Conservation (phyloP, 2,329 filamentous ascomycete genomes). For the Pezicula neosporulosa region DNA sequence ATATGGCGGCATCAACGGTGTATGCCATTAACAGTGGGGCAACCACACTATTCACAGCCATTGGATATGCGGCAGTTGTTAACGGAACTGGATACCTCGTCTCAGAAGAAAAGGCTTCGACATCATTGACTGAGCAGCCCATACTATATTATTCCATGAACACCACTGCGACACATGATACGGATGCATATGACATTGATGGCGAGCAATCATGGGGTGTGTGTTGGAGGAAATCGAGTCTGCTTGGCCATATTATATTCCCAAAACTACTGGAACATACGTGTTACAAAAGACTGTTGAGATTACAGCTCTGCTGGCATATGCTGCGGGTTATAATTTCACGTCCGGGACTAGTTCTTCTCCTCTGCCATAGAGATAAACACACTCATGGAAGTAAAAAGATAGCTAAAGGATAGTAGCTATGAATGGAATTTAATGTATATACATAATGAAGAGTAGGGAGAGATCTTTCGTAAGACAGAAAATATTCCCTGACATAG, state of each 20-base stretch:
- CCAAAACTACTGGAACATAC: neutral
- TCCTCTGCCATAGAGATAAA: neutral
- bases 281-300: neutral
- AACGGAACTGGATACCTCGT: neutral
- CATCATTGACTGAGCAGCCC: neutral
- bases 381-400: neutral
- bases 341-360: neutral
- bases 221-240: conserved; percentile 1
- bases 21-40: conserved; percentile 1
- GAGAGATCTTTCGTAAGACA: neutral
- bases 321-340: neutral
- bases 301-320: conserved; percentile 1
- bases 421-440: no score
- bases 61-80: neutral
- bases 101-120: neutral
- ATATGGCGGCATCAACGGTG: neutral
- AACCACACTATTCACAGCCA: neutral
- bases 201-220: conserved; percentile 1
- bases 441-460: neutral
- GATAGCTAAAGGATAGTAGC: no score
- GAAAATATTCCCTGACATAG: neutral
- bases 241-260: conserved; percentile 2
- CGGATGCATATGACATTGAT: neutral
- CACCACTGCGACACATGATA: neutral
- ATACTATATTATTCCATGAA: conserved; percentile 1